These are phyloP conservation scores for Coniochaeta sp. DNA, from an alignment of 2,329 filamentous ascomycete species.

Conservation along the genomic window DNA sequence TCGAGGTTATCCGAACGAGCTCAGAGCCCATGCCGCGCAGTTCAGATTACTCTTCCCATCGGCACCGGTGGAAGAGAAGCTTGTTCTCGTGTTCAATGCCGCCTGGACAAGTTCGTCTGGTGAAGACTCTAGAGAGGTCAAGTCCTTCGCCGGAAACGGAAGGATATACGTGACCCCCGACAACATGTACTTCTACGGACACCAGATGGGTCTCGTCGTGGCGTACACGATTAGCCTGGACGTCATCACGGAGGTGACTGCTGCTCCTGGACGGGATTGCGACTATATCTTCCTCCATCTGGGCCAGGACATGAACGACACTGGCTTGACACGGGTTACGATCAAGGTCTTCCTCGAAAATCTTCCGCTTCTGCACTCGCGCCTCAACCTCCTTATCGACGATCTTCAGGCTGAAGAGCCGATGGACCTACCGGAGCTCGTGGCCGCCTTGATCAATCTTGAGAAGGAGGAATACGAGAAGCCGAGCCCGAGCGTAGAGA, in stretches of 20 bases:
- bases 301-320: conserved; percentile 53
- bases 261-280: conserved; percentile 81
- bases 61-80: conserved; percentile 68
- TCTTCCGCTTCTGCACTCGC: conserved; percentile 70
- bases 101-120: conserved; percentile 64
- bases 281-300: conserved; percentile 87
- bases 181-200: conserved; percentile 93
- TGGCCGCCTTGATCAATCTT: conserved; percentile 67
- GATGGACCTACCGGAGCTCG: conserved; percentile 59
- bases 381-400: conserved; percentile 79
- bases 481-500: conserved; percentile 69
- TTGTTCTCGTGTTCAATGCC: conserved; percentile 87
- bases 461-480: conserved; percentile 56
- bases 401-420: conserved; percentile 69
- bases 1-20: conserved; percentile 69
- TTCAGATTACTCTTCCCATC: conserved; percentile 87
- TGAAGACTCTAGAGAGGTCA: conserved; percentile 33
- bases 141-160: conserved; percentile 56
- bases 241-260: conserved; percentile 80
- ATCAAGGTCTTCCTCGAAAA: conserved; percentile 93
- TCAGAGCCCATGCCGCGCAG: conserved; percentile 84
- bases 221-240: conserved; percentile 71
- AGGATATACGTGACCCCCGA: conserved; percentile 82
- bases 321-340: conserved; percentile 66
- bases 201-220: conserved; percentile 84